phyloP scores from a whole-genome alignment of 1,284 basidiomycete genomes.

The Paramarasmius palmivorus region DNA sequence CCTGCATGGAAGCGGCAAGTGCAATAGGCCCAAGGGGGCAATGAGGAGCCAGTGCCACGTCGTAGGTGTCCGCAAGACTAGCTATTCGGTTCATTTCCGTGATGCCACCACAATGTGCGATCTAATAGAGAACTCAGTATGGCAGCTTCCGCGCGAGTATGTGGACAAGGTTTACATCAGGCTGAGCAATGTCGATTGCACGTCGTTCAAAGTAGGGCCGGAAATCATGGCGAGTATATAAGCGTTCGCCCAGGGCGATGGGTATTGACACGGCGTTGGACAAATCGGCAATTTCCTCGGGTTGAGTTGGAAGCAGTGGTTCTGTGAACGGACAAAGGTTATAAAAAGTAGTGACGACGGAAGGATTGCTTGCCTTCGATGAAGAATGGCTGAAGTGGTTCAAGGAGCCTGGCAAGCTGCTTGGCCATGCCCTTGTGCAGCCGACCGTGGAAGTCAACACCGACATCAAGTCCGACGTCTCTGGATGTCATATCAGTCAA shows the following conservation, averaged over 20 bases:
- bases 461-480: conserved; percentile 65
- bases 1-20: conserved; percentile 68
- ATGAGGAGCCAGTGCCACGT: conserved; percentile 63
- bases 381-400: conserved; percentile 68
- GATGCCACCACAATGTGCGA: conserved; percentile 72
- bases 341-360: background rate
- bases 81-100: conserved; percentile 73
- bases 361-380: conserved; percentile 53
- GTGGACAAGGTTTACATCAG: conserved; percentile 50
- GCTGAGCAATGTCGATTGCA: conserved; percentile 75
- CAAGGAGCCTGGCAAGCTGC: conserved; percentile 68
- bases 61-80: conserved; percentile 68
- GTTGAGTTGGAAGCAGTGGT: conserved; percentile 67
- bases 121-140: conserved; percentile 29
- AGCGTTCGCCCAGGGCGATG: conserved; percentile 71
- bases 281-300: conserved; percentile 67
- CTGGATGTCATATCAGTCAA: background rate
- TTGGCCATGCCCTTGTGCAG: conserved; percentile 80
- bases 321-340: conserved; percentile 36
- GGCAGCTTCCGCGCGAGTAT: background rate
- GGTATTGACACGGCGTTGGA: conserved; percentile 63
- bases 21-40: conserved; percentile 72
- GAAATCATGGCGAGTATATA: conserved; percentile 70
- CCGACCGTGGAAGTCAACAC: conserved; percentile 62
- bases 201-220: conserved; percentile 70